Evolutionary conservation across 2,329 filamentous ascomycete genomes (phyloP).

Genomic region (Fusarium denticulatum): DNA sequence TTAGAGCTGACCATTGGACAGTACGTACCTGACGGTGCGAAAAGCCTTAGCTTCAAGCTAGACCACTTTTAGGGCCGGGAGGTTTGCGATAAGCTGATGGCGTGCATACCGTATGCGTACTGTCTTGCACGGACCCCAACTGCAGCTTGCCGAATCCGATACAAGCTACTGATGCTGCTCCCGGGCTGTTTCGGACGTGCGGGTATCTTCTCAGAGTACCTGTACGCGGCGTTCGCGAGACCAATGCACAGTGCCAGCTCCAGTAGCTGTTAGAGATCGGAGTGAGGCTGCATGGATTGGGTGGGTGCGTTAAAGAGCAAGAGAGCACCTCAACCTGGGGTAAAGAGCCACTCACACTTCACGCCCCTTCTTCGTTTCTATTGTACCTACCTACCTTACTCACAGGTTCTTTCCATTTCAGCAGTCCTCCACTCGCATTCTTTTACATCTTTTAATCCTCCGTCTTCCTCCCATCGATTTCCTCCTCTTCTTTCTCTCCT

Average conservation of each 20-base stretch:
- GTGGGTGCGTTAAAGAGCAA: slow-evolving; percentile 19
- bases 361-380: slow-evolving; percentile 38
- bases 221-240: slow-evolving; percentile 26
- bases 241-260: slow-evolving; percentile 38
- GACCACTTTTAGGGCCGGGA: slow-evolving; percentile 38
- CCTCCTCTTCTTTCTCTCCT: slow-evolving; percentile 29
- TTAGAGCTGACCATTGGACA: slow-evolving; percentile 8
- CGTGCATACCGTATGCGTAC: slow-evolving; percentile 37
- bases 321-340: slow-evolving; percentile 30
- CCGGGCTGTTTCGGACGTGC: fast-evolving
- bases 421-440: slow-evolving; percentile 40
- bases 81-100: slow-evolving; percentile 46
- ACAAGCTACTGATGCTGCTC: slow-evolving; percentile 1
- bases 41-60: slow-evolving; percentile 34
- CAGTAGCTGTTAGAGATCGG: slow-evolving; percentile 21
- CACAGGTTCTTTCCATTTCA: slow-evolving; percentile 38
- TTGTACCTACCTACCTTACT: slow-evolving; percentile 1
- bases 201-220: slow-evolving; percentile 36
- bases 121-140: slow-evolving; percentile 22
- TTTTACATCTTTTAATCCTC: slow-evolving; percentile 37
- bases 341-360: slow-evolving; percentile 43
- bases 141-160: slow-evolving; percentile 1
- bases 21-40: slow-evolving; percentile 34
- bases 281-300: slow-evolving; percentile 30
- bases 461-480: slow-evolving; percentile 41